These are phyloP conservation scores for Aspergillus avenaceus DNA, from an alignment of 495 filamentous ascomycete species.

Conservation along the genomic window DNA sequence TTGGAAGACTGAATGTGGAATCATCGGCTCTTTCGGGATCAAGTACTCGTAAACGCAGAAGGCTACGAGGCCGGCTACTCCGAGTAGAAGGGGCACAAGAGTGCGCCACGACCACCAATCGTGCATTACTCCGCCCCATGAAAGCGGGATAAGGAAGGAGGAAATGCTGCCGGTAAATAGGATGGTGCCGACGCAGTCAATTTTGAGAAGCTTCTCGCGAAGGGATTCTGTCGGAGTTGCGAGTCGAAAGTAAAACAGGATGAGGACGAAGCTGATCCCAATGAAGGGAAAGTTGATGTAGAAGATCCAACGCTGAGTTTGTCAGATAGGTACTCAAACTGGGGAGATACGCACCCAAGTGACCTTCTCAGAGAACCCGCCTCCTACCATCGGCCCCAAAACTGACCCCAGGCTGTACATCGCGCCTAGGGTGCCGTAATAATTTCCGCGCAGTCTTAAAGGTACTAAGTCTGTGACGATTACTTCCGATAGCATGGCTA, in stretches of 20 bases:
- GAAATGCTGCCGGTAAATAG: slow-evolving; percentile 45
- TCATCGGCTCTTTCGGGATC: slow-evolving; percentile 41
- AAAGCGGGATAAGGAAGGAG: slow-evolving; percentile 48
- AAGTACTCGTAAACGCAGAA: slow-evolving; percentile 16
- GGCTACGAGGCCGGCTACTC: slow-evolving; percentile 8
- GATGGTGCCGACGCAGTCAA: slow-evolving; percentile 54
- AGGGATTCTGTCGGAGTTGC: slow-evolving; percentile 22
- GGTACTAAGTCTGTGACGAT: slow-evolving; percentile 39
- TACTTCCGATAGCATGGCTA: slow-evolving; percentile 27
- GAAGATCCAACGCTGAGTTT: slow-evolving; percentile 53
- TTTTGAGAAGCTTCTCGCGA: slow-evolving; percentile 25
- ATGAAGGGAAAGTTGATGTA: slow-evolving; percentile 63
- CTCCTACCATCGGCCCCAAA: slow-evolving; percentile 35
- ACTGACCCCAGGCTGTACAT: slow-evolving; percentile 23
- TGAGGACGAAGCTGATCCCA: slow-evolving; percentile 40
- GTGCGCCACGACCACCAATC: slow-evolving; percentile 49
- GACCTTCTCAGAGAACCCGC: slow-evolving; percentile 26
- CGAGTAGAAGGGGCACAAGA: slow-evolving; percentile 33
- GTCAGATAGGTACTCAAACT: not conserved
- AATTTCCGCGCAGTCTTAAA: slow-evolving; percentile 30
- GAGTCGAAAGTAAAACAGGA: slow-evolving; percentile 41
- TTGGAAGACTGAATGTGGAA: slow-evolving; percentile 44
- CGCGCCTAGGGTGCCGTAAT: slow-evolving; percentile 24
- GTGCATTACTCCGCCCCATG: slow-evolving; percentile 53
- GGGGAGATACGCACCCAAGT: slow-evolving; percentile 27